A percentile compares a stretch with the other conserved stretches of the same genome.
These are phyloP conservation scores for Kentomonas sorsogonicus DNA, from an alignment of 208 protist species.

Conservation along the genomic window DNA sequence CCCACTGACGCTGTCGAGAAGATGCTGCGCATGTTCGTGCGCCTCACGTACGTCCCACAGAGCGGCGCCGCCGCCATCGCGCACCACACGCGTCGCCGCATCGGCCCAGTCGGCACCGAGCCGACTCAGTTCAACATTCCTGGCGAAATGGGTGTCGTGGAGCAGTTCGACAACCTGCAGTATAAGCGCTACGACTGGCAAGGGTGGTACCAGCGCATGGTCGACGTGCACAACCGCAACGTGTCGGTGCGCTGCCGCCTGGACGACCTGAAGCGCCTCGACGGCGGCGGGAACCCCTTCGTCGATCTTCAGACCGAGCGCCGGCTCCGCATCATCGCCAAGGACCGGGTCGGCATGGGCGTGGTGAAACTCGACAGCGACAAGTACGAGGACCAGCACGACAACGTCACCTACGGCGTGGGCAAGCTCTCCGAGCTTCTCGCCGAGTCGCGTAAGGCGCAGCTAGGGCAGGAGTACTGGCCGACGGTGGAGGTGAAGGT, in stretches of 20 bases:
- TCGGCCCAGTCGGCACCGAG: slow-evolving; percentile 59
- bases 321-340: slow-evolving; percentile 72
- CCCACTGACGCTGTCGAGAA: slow-evolving; percentile 16
- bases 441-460: slow-evolving; percentile 83
- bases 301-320: slow-evolving; percentile 80
- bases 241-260: slow-evolving; percentile 78
- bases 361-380: slow-evolving; percentile 86
- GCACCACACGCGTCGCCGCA: slow-evolving; percentile 68
- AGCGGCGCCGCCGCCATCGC: slow-evolving; percentile 70
- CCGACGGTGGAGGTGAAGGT: slow-evolving; percentile 89
- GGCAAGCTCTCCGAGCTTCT: slow-evolving; percentile 78
- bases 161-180: slow-evolving; percentile 86
- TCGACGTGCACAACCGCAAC: slow-evolving; percentile 88
- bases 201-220: slow-evolving; percentile 88
- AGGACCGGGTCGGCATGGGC: slow-evolving; percentile 77
- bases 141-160: slow-evolving; percentile 76
- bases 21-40: slow-evolving; percentile 76
- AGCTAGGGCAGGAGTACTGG: slow-evolving; percentile 84
- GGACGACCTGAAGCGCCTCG: slow-evolving; percentile 74
- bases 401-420: slow-evolving; percentile 79
- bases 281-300: slow-evolving; percentile 67
- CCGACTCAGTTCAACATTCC: slow-evolving; percentile 72
- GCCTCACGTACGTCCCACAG: slow-evolving; percentile 78
- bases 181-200: slow-evolving; percentile 91
- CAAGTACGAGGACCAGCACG: slow-evolving; percentile 85